These are phyloP conservation scores for Brasilioporus rufonigricans DNA, from an alignment of 768 basidiomycete genomes.

Conservation along the genomic window DNA sequence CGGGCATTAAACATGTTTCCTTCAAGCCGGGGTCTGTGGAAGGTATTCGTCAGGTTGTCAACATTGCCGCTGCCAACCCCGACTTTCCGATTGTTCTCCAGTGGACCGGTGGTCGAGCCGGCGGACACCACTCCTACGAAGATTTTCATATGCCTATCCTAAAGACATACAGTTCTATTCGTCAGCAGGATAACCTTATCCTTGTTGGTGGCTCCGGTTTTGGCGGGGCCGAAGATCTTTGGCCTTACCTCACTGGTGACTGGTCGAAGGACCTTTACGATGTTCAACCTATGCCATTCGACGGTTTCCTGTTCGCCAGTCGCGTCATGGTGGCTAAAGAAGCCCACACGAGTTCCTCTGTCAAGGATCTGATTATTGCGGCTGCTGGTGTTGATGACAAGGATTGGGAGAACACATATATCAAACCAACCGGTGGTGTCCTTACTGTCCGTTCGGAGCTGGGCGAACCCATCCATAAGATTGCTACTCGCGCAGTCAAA, in stretches of 20 bases:
- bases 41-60: conserved; percentile 95
- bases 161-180: conserved; percentile 85
- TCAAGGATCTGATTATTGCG: conserved; percentile 96
- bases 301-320: conserved; percentile 93
- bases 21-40: conserved; percentile 99
- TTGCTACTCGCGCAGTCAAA: conserved; percentile 95
- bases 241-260: conserved; percentile 95
- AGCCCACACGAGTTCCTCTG: conserved; percentile 89
- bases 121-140: conserved; percentile 97
- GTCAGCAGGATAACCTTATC: conserved; percentile 83
- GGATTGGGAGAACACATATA: conserved; percentile 93
- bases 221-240: conserved; percentile 91
- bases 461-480: conserved; percentile 99
- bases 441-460: conserved; percentile 97
- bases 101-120: conserved; percentile 99
- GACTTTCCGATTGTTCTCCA: conserved; percentile 97
- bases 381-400: conserved; percentile 89
- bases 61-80: conserved; percentile 90
- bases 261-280: conserved; percentile 85
- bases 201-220: conserved; percentile 96
- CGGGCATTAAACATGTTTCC: conserved; percentile 93
- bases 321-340: conserved; percentile 99
- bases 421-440: conserved; percentile 92
- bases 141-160: conserved; percentile 98
- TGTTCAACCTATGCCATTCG: conserved; percentile 95